These are phyloP conservation scores for Dryadomyces sulphureus DNA, from an alignment of 2,329 filamentous ascomycete genomes.

Conservation along the genomic window DNA sequence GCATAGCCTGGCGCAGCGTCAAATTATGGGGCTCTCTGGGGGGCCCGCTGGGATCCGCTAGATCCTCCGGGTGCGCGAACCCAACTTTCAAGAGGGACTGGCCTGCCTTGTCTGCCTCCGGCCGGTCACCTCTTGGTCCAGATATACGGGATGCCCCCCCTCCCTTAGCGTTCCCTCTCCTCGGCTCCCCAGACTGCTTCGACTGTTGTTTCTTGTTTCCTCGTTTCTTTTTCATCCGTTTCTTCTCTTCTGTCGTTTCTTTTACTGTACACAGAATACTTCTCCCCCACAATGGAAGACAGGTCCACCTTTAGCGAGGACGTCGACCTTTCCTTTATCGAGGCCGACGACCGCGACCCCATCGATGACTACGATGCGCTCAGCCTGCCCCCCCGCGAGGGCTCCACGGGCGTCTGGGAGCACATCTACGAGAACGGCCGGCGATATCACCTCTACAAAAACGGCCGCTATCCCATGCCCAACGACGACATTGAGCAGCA, in stretches of 20 bases:
- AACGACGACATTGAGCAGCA: conserved; percentile 31
- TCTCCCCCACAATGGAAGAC: background rate
- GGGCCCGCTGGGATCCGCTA: too few relatives aligned
- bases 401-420: conserved; percentile 6
- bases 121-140: too few relatives aligned
- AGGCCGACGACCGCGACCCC: conserved; percentile 4
- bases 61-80: too few relatives aligned
- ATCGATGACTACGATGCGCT: conserved; percentile 8
- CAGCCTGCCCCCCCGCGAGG: conserved; percentile 4
- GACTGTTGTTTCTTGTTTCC: too few relatives aligned
- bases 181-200: background rate
- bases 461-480: conserved; percentile 29
- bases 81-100: too few relatives aligned
- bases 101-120: too few relatives aligned
- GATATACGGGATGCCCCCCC: background rate
- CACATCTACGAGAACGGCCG: conserved; percentile 12
- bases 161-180: background rate
- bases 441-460: conserved; percentile 26
- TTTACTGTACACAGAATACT: too few relatives aligned
- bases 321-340: background rate
- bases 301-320: background rate
- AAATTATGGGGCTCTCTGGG: background rate
- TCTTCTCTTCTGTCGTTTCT: too few relatives aligned
- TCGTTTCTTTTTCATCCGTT: too few relatives aligned
- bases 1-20: background rate